Conservation (phyloP, 495 filamentous ascomycete genomes). For the Cetradonia linearis region DNA sequence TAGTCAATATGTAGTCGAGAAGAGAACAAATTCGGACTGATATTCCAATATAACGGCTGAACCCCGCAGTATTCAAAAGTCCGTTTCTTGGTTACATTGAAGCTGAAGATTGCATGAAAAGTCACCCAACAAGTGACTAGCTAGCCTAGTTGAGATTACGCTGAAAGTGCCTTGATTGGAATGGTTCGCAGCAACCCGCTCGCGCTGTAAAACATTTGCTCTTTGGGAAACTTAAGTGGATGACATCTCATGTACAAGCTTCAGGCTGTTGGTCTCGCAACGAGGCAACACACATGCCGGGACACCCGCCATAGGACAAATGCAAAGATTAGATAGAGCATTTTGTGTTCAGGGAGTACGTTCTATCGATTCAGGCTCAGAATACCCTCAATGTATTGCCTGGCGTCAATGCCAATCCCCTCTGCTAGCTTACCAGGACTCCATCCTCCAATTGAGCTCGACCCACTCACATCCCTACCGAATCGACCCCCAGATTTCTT, state of each 20-base stretch:
- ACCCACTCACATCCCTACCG: slow-evolving; percentile 39
- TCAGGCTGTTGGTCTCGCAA: too few species aligned
- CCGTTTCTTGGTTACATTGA: background rate
- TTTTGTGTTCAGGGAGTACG: too few species aligned
- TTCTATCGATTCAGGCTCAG: slow-evolving; percentile 60
- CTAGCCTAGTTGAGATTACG: background rate
- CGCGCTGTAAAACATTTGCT: background rate
- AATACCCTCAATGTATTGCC: slow-evolving; percentile 74
- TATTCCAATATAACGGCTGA: too few species aligned
- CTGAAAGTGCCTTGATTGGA: background rate
- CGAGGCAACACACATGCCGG: too few species aligned
- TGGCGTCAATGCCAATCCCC: slow-evolving; percentile 79
- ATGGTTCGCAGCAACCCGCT: background rate
- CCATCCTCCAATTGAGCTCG: slow-evolving; percentile 36
- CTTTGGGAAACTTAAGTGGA: too few species aligned
- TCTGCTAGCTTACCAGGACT: slow-evolving; percentile 62
- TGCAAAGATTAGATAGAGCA: too few species aligned
- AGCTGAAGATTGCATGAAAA: background rate
- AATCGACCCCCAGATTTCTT: slow-evolving; percentile 37
- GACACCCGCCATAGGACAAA: too few species aligned
- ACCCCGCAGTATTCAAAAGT: too few species aligned
- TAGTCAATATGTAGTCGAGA: too few species aligned
- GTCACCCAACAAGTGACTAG: background rate
- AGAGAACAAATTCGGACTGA: too few species aligned
- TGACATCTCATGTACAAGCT: too few species aligned